These are phyloP conservation scores for Herpotrichia juniperi DNA, from an alignment of 2,329 filamentous ascomycete genomes.

Conservation along the genomic window DNA sequence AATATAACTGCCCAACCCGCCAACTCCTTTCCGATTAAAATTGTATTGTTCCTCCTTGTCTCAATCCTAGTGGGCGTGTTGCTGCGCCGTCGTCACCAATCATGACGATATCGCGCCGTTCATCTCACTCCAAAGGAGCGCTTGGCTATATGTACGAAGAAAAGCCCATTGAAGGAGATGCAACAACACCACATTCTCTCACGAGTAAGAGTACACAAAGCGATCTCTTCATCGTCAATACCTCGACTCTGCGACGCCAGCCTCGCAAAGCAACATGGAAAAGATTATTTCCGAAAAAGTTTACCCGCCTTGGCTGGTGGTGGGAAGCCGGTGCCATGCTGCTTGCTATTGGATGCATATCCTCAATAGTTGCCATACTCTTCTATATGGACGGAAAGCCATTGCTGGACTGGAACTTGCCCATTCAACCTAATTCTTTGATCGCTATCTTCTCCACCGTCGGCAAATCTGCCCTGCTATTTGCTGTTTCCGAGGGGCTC, in stretches of 20 bases:
- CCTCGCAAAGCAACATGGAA: not conserved
- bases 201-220: not conserved
- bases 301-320: not conserved
- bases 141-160: not conserved
- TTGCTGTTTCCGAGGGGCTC: slow-evolving; percentile 37
- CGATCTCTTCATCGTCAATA: not conserved
- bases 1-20: too few species aligned
- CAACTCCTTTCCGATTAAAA: too few species aligned
- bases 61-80: not conserved
- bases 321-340: slow-evolving; percentile 2
- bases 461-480: slow-evolving; percentile 36
- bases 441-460: slow-evolving; percentile 42
- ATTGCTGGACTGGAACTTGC: slow-evolving; percentile 15
- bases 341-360: not conserved
- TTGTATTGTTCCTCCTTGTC: too few species aligned
- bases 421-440: slow-evolving; percentile 35
- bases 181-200: not conserved
- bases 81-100: not conserved
- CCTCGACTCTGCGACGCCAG: not conserved
- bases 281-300: not conserved
- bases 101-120: not conserved
- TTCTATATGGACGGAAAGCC: slow-evolving; percentile 9
- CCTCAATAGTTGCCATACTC: slow-evolving; percentile 12
- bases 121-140: not conserved
- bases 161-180: not conserved